Base-by-base conservation (phyloP, 768 basidiomycete genomes). In the Austroboletus eburneus region DNA sequence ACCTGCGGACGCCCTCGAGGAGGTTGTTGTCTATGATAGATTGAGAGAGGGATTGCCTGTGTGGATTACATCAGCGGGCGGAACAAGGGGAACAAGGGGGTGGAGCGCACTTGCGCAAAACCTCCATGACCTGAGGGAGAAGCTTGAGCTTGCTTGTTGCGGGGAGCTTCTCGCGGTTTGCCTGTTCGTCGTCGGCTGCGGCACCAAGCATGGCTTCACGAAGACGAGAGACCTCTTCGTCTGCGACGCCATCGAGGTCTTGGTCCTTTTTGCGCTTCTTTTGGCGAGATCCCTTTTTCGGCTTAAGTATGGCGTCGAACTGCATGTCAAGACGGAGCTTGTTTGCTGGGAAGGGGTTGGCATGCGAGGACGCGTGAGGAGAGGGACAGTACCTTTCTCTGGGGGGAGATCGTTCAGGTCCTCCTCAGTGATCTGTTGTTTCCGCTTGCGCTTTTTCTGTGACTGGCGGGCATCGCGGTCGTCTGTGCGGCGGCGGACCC, bases 1-100 rank as follows among this genome's bases (percentile, higher is more conserved):
- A 99, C 30, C 81, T 73, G 33, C 80, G 76, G 42, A 97, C 91
- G 5, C 87, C 92, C 54, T 91, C 88, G 23, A 99, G 75, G 34
- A 98, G 80, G 53, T 94, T 92, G 65, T 93, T 93, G 69, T 99
- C 96, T 43, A 92, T 81, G 60, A 98, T 95, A 5, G 92, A 89
- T 58, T 95, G 91, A 10, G 86, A 81, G 14, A 95, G 79, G 1
- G 91, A 83, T 16, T 81, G 78, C 67, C 92, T 95, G 27, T 23
- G n/a, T n/a, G 21, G 16, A 25, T 21, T 9, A 9, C 23, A 27
- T 55, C 5, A 55, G 44, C 22, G 1, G 22, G 12, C 2, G 12
- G 13, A 9, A 1, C n/a, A 21, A 13, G n/a, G 17, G 9, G 5
- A 18, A 12, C 22, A 16, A 4, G 5, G 3, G 10, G 2, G 14